Evolutionary conservation across 2,329 filamentous ascomycete species (phyloP), one percentile per base, ranked within the genome.

Genomic region (Lachnellula cervina): DNA sequence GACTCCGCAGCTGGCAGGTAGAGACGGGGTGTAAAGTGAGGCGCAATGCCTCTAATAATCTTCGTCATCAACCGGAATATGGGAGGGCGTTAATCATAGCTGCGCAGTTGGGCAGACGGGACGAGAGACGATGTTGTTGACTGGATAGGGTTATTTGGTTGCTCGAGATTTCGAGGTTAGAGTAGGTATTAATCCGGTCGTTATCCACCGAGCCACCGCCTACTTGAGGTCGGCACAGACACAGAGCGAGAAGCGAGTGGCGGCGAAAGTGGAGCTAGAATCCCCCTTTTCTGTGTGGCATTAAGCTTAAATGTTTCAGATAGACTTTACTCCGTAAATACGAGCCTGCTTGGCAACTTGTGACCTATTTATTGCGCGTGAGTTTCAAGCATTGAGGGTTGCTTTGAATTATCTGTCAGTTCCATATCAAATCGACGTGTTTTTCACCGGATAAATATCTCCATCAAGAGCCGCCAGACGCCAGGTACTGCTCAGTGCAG

Each of bases 41-140:
- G 66, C 66, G 61, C 62, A 64, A 67, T 61, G 67, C 67, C 67
- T 66, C 67, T 64, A 59, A 61, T 64, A 58, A 57, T 61, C 58
- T 51, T 67, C 65, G 67, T 66, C 67, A 69, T 69, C 59, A 68
- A 68, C 64, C 60, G 56, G 55, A 57, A 25, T 19, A 40, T 51
- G 38, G 56, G 47, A 45, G 54, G 48, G 21, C 49, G 49, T 35
- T 51, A 58, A 56, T 59, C 61, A 67, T 62, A 56, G 57, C 64
- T 62, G 50, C 47, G 16, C 48, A 46, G 49, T 13, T 4, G 8
- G 64, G 60, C 60, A 64, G 61, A 34, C 11, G 16, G 37, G 37
- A 17, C 16, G 37, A n/a, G 37, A n/a, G 16, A 17, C 14, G 37
- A 16, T 16, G 14, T n/a, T 17, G 37, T n/a, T n/a, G n/a, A n/a